Evolutionary conservation across 441 rosid species (phyloP).

Genomic region (Euphorbia schlechtendalii): DNA sequence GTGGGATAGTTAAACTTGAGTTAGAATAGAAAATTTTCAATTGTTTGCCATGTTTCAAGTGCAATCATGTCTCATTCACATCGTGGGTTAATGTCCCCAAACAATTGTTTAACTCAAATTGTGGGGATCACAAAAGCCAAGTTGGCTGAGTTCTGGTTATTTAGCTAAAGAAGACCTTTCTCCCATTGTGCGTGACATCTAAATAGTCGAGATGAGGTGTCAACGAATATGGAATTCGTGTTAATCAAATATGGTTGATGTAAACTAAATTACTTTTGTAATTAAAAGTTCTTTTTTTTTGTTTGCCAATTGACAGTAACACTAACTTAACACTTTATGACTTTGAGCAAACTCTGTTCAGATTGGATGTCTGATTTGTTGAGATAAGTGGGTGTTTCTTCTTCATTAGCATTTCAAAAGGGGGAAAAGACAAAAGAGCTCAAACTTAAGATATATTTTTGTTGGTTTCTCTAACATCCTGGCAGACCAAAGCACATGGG

Average conservation of each 20-base stretch:
- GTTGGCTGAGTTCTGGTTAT: background rate
- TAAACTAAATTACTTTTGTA: constrained; percentile 14
- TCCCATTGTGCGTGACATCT: background rate
- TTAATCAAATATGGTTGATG: constrained; percentile 22
- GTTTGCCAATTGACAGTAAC: no score
- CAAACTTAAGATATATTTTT: no score
- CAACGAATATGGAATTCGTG: no score
- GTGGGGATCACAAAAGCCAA: background rate
- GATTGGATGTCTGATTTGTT: background rate
- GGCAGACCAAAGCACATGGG: constrained; percentile 14
- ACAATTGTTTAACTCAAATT: background rate
- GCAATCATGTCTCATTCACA: no score
- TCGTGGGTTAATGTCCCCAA: no score
- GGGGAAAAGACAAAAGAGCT: no score
- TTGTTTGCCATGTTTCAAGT: background rate
- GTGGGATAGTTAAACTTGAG: background rate
- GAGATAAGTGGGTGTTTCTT: no score
- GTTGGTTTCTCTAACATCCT: background rate
- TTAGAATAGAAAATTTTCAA: background rate
- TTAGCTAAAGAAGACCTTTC: background rate
- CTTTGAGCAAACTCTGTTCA: no score
- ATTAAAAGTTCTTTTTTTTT: background rate
- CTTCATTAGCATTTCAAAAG: no score
- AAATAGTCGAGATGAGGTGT: no score
- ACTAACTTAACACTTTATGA: no score